Evolutionary conservation across 129 eudicot species (phyloP), one percentile per base, ranked within the genome.

Genomic region (Saposhnikovia divaricata): DNA sequence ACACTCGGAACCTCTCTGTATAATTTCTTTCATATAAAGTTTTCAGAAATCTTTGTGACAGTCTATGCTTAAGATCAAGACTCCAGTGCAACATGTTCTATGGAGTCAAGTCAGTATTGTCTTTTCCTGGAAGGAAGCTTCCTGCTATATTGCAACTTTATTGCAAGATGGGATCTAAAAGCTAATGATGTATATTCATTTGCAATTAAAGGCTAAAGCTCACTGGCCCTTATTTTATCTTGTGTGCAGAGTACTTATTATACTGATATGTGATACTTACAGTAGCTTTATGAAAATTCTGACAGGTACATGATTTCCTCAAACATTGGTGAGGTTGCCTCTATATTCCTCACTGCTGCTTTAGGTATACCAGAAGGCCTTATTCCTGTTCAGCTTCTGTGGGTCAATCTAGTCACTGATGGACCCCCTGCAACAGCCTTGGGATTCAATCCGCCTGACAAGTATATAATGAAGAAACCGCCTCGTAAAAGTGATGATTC

Each of bases 371-470:
- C 97, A 23, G 97, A 92, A 79, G 94, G 97, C 76, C 39, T 92
- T 83, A 90, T 92, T 80, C 97, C 97, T 5, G 97, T 92, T 70
- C 97, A 92, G 86, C 96, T 92, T 81, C 88, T 92, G 53, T 92
- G 97, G 97, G 97, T 92, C 81, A 92, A 92, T 84, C 83, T 92
- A 19, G 97, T 92, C 50, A 92, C 96, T 9, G 97, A 92, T 83
- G 97, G 97, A 21, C 97, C 97, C 23, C 97, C 97, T 0, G 97
- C 97, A 10, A 92, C 97, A 47, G 97, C 96, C 42, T 85, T 92
- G 84, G 97, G 97, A 73, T 92, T 92, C 70, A 92, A 92, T 78
- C 97, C 97, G 10, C 96, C 97, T 9, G 97, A 90, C 79, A 89
- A 90, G 47, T 90, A 92, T 78, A 86, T 92, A 48, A 92, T 92